phyloP scores from a whole-genome alignment of 1,284 basidiomycete species.

The Ceratobasidium sp. region DNA sequence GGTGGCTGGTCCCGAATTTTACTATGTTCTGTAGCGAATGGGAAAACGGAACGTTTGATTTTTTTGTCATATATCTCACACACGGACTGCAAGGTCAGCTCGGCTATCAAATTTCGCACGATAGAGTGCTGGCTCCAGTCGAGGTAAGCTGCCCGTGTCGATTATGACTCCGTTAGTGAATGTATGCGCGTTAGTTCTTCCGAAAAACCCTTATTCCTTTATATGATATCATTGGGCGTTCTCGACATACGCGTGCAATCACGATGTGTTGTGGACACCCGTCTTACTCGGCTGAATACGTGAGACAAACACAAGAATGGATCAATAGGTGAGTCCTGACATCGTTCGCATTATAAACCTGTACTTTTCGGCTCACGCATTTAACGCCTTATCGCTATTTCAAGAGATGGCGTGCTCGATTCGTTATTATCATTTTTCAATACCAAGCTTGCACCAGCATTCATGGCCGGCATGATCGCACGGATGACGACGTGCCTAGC shows the following conservation, averaged over 20 bases:
- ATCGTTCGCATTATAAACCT: too few relatives aligned
- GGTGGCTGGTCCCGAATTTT: too few relatives aligned
- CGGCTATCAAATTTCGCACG: not conserved
- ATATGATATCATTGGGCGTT: too few relatives aligned
- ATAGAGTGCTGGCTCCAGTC: not conserved
- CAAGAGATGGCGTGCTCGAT: not conserved
- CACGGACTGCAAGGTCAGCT: not conserved
- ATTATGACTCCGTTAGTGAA: not conserved
- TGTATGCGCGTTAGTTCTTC: not conserved
- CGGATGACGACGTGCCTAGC: not conserved
- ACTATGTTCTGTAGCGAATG: not conserved
- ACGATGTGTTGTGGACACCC: too few relatives aligned
- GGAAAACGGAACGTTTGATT: not conserved
- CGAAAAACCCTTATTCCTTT: too few relatives aligned
- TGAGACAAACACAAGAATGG: too few relatives aligned
- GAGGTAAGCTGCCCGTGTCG: too few relatives aligned
- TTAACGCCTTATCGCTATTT: too few relatives aligned
- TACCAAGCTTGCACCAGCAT: not conserved
- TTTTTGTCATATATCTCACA: constrained; percentile 14
- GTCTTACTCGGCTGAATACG: too few relatives aligned
- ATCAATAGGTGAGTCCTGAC: too few relatives aligned
- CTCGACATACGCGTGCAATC: too few relatives aligned
- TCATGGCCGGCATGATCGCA: not conserved
- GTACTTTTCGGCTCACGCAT: too few relatives aligned
- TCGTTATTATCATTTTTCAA: not conserved